phyloP scores from a whole-genome alignment of 495 filamentous ascomycete genomes.

The Apodospora peruviana region DNA sequence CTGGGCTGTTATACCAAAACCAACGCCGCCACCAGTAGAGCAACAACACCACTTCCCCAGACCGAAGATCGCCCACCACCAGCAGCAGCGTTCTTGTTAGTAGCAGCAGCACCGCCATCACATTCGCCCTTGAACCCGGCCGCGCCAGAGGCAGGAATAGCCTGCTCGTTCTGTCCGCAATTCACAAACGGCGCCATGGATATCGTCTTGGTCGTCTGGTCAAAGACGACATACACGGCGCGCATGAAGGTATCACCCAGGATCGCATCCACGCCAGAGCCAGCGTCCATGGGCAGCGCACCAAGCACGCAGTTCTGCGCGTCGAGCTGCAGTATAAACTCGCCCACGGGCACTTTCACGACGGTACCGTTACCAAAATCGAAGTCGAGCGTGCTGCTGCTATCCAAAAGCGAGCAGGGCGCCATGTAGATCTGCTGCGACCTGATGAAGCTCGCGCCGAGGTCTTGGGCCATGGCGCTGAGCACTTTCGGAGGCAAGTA shows the following conservation, averaged over 20 bases:
- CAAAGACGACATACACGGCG: conserved; percentile 56
- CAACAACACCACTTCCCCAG: neutral
- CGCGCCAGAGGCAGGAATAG: conserved; percentile 6
- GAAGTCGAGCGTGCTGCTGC: conserved; percentile 59
- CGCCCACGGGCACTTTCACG: conserved; percentile 53
- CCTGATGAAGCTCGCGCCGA: conserved; percentile 48
- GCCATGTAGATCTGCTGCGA: conserved; percentile 44
- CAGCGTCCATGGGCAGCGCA: conserved; percentile 57
- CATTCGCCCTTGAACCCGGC: conserved; percentile 7
- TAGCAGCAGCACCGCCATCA: neutral
- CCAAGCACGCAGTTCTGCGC: conserved; percentile 50
- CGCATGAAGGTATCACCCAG: conserved; percentile 88
- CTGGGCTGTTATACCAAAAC: no score
- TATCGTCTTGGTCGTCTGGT: conserved; percentile 14
- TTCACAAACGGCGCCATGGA: conserved; percentile 15
- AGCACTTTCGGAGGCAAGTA: conserved; percentile 67
- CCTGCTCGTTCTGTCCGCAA: conserved; percentile 15
- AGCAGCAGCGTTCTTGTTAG: neutral
- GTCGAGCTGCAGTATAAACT: conserved; percentile 41
- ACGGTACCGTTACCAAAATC: conserved; percentile 62
- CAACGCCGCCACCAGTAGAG: neutral
- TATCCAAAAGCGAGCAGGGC: conserved; percentile 57
- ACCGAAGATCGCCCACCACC: neutral
- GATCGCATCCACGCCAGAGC: conserved; percentile 45
- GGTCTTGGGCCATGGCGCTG: conserved; percentile 52